Percentiles rank a stretch among this genome's conserved stretches.
Conservation (phyloP, 345 rosid genomes). For the Turritis glabra region DNA sequence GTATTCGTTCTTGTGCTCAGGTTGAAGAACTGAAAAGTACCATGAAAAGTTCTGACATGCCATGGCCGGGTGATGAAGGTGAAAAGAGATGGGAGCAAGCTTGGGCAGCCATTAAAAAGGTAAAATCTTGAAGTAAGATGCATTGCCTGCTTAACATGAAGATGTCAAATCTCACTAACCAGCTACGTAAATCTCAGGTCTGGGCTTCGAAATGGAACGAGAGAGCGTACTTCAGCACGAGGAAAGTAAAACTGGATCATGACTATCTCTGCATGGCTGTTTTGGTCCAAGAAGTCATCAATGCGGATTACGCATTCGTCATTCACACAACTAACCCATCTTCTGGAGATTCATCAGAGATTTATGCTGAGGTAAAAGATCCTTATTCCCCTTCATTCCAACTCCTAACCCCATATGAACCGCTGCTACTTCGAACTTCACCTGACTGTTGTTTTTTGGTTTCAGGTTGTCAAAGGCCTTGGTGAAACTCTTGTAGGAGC, state of each 20-base stretch:
- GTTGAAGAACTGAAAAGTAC: slow-evolving; percentile 80
- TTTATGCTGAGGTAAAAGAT: slow-evolving; percentile 80
- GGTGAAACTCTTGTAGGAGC: slow-evolving; percentile 99
- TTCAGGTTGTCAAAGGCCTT: slow-evolving; percentile 93
- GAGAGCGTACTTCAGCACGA: slow-evolving; percentile 97
- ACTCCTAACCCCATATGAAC: neutral
- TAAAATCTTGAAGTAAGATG: slow-evolving; percentile 25
- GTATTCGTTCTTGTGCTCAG: slow-evolving; percentile 45
- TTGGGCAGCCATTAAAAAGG: slow-evolving; percentile 97
- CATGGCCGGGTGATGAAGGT: slow-evolving; percentile 99
- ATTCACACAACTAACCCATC: slow-evolving; percentile 98
- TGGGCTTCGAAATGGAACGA: slow-evolving; percentile 99
- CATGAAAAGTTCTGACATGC: slow-evolving; percentile 88
- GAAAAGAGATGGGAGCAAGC: slow-evolving; percentile 92
- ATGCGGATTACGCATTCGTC: slow-evolving; percentile 96
- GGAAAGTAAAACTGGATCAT: slow-evolving; percentile 84
- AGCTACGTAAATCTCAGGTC: slow-evolving; percentile 50
- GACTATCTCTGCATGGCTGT: slow-evolving; percentile 98
- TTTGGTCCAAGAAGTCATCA: slow-evolving; percentile 92
- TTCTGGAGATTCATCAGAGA: slow-evolving; percentile 87
- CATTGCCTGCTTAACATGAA: neutral
- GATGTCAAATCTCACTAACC: slow-evolving; percentile 23
- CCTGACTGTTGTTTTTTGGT: slow-evolving; percentile 13
- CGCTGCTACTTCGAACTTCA: slow-evolving; percentile 7
- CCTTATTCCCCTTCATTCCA: neutral